Evolutionary conservation across 805 yeast species (phyloP), one percentile per base, ranked within the genome.

Genomic region (Lachancea mirantina): DNA sequence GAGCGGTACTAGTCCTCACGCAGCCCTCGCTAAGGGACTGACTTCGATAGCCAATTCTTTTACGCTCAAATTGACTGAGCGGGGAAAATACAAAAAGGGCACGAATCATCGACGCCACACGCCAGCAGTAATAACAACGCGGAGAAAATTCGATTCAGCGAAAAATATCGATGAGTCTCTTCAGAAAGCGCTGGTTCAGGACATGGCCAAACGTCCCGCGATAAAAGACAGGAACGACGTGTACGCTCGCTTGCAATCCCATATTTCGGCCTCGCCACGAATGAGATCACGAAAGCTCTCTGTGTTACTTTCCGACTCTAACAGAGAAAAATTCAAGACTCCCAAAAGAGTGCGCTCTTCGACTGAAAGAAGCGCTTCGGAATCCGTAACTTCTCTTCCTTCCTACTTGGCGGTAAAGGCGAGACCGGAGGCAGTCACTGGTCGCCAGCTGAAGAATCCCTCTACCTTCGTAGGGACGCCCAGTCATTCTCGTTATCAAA

Each of bases 31-130:
- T 25, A 32, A 52, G n/a, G 53, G 52, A 6, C 28, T 65, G 15
- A 47, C 44, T 17, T 36, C 35, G 6, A 39, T 46, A 4, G 47
- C 64, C 9, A 40, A 47, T n/a, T 34, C 35, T 6, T 47, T 48
- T 26, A 32, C 23, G 6, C 51, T 53, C 19, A 42, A 43, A 20
- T 38, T 61, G 14, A 64, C 62, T 5, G 61, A 57, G 4, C 56
- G 57, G 22, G 65, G 66, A 1, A 41, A 36, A 10, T 58, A 55
- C 30, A 50, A 59, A 28, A 32, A 32, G 7, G 15, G 15, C 19
- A 13, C 26, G 8, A 14, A 24, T 8, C 27, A 22, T 8, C n/a
- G 8, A 8, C 43, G 52, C 35, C 32, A 46, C 8, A 14, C 39
- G 22, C 39, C 42, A 14, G 23, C 33, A 13, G 17, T 19, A 23